Conservation (phyloP, 345 rosid genomes). For the Microthlaspi erraticum region DNA sequence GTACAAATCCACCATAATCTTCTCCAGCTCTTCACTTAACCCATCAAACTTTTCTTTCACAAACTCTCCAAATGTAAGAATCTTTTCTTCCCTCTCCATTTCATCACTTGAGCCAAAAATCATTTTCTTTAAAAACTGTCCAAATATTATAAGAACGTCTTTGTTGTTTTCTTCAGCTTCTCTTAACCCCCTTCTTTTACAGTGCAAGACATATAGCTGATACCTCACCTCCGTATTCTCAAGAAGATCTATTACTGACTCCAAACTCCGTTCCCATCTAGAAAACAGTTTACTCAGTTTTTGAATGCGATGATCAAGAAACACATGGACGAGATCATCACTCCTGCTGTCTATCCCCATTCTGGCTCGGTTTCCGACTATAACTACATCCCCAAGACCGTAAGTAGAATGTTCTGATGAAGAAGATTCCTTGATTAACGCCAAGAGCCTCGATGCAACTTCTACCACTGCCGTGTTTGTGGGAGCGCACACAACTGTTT, state of each 20-base stretch:
- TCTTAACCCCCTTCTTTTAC: too few species aligned
- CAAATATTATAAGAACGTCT: background rate
- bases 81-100: slow-evolving; percentile 1
- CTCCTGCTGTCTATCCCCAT: slow-evolving; percentile 37
- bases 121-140: slow-evolving; percentile 26
- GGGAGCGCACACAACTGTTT: slow-evolving; percentile 55
- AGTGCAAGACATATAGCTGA: too few species aligned
- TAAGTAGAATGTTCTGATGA: slow-evolving; percentile 35
- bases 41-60: slow-evolving; percentile 10
- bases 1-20: slow-evolving; percentile 31
- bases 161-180: background rate
- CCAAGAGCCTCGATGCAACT: slow-evolving; percentile 46
- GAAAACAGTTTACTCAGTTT: slow-evolving; percentile 7
- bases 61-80: slow-evolving; percentile 36
- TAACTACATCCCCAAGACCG: slow-evolving; percentile 44
- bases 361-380: slow-evolving; percentile 43
- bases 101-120: background rate
- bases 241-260: slow-evolving; percentile 41
- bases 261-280: slow-evolving; percentile 43
- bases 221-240: background rate
- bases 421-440: background rate
- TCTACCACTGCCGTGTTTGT: slow-evolving; percentile 49
- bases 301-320: slow-evolving; percentile 48
- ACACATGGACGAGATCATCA: slow-evolving; percentile 40
- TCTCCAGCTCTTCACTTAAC: slow-evolving; percentile 17